These are phyloP conservation scores for Solanum hybrid DNA, from an alignment of 305 asterid genomes.

Conservation along the genomic window DNA sequence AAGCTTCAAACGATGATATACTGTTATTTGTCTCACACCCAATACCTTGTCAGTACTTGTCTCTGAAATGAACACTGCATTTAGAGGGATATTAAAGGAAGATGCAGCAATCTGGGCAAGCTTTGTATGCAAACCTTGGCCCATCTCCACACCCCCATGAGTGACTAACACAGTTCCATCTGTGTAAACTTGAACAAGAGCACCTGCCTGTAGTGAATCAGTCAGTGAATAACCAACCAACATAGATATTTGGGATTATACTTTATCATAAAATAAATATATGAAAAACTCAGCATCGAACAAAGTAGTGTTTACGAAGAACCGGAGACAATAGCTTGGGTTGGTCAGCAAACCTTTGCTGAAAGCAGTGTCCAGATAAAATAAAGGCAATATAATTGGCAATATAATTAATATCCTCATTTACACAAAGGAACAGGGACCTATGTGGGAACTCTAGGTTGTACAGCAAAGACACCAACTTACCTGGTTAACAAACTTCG, in stretches of 20 bases:
- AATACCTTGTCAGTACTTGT: conserved; percentile 98
- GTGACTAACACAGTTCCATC: conserved; percentile 96
- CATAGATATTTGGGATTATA: background rate
- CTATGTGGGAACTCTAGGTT: background rate
- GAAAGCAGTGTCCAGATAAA: background rate
- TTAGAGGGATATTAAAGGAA: conserved; percentile 73
- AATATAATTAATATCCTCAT: background rate
- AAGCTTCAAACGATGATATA: background rate
- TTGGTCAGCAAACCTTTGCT: background rate
- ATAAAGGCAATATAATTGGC: background rate
- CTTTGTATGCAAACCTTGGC: conserved; percentile 97
- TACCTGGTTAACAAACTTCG: conserved; percentile 95
- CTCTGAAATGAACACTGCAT: conserved; percentile 85
- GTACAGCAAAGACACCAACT: conserved; percentile 5
- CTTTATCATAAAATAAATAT: background rate
- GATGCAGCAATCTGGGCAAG: conserved; percentile 95
- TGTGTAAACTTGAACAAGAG: conserved; percentile 91
- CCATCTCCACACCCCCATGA: conserved; percentile 99
- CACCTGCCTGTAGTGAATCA: conserved; percentile 61
- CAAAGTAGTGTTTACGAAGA: background rate
- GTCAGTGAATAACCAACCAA: conserved; percentile 7
- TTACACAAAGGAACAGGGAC: background rate
- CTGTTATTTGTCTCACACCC: background rate
- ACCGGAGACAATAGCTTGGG: background rate
- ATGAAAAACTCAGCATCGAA: background rate